Evolutionary conservation across 768 basidiomycete genomes (phyloP).

Genomic region (Hypholoma fasciculare): DNA sequence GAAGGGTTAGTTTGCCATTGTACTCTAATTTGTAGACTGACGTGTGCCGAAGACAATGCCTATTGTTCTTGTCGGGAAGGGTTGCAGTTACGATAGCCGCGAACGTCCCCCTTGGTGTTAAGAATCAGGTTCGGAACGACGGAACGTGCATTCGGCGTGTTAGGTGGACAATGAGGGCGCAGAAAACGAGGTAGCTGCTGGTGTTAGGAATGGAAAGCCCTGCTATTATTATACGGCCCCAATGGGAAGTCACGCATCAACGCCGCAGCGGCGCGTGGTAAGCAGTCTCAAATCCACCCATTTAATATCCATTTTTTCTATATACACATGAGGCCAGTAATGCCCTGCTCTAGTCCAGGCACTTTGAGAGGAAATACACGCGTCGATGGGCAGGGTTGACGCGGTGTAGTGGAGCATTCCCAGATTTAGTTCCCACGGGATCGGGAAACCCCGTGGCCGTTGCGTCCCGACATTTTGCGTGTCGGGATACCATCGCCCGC

Average conservation of each 20-base stretch:
- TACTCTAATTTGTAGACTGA: constrained; percentile 16
- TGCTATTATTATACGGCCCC: neutral
- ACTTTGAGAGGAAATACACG: no score
- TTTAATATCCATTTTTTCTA: no score
- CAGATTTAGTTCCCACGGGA: constrained; percentile 24
- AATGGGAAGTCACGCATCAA: neutral
- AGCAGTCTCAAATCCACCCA: no score
- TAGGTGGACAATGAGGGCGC: constrained; percentile 5
- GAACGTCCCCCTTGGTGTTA: neutral
- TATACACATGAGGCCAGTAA: no score
- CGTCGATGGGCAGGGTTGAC: no score
- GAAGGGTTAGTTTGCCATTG: constrained; percentile 12
- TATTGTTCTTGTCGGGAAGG: constrained; percentile 22
- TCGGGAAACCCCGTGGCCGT: constrained; percentile 36
- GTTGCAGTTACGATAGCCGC: neutral
- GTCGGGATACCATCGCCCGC: constrained; percentile 21
- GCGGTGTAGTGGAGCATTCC: no score
- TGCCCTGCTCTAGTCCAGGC: no score
- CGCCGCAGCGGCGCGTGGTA: neutral
- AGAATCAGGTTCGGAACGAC: constrained; percentile 5
- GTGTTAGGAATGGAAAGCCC: constrained; percentile 5
- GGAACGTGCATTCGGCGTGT: constrained; percentile 23
- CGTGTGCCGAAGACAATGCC: constrained; percentile 9
- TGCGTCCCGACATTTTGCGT: constrained; percentile 33
- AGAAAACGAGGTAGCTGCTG: constrained; percentile 11